Percentiles rank a stretch among this genome's conserved stretches.
phyloP scores from a whole-genome alignment of 2,329 filamentous ascomycete species.

The Colletotrichum orchidophilum region DNA sequence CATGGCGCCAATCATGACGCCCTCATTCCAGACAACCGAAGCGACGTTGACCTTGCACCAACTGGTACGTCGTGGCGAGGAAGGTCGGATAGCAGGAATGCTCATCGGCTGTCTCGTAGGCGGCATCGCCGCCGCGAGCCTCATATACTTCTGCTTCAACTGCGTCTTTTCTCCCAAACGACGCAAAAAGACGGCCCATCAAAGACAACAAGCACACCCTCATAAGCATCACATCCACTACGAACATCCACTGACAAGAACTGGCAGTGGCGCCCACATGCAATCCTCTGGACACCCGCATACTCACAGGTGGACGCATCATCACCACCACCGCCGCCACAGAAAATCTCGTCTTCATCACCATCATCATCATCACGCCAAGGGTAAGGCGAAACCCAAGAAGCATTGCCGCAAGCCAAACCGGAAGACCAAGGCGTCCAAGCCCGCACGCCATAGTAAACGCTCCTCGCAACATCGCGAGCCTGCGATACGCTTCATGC shows the following conservation, averaged over 20 bases:
- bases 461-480: background rate
- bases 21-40: background rate
- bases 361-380: background rate
- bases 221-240: background rate
- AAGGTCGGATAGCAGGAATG: slow-evolving; percentile 19
- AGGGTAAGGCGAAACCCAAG: background rate
- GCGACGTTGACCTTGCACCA: background rate
- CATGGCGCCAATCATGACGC: slow-evolving; percentile 1
- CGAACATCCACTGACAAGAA: background rate
- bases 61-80: slow-evolving; percentile 7
- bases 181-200: background rate
- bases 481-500: slow-evolving; percentile 2
- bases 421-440: background rate
- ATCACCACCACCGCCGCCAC: slow-evolving; percentile 13
- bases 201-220: background rate
- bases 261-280: too few relatives aligned
- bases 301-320: slow-evolving; percentile 10
- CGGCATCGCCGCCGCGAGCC: slow-evolving; percentile 1
- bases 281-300: too few relatives aligned
- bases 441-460: background rate
- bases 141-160: slow-evolving; percentile 24
- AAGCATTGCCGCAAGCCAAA: background rate
- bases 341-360: too few relatives aligned
- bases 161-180: slow-evolving; percentile 6
- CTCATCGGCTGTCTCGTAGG: slow-evolving; percentile 27